Evolutionary conservation across 331 rosid species (phyloP).

Genomic region (Quercus phellos): DNA sequence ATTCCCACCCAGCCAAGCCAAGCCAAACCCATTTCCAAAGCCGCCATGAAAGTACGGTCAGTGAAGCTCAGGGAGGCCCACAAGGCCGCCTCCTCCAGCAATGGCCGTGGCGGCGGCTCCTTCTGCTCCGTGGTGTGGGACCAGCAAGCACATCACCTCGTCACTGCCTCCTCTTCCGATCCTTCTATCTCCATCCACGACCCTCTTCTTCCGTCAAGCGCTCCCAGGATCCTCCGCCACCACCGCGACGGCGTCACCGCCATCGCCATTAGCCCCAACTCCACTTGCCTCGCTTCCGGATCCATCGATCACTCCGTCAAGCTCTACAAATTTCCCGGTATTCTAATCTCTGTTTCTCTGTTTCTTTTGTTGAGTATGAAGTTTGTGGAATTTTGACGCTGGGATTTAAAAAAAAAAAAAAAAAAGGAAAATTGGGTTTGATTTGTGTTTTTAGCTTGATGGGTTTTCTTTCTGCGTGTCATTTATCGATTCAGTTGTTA

Average conservation of each 20-base stretch:
- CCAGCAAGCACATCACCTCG: constrained; percentile 60
- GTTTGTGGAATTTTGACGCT: neutral
- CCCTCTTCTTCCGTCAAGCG: constrained; percentile 51
- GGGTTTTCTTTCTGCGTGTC: neutral
- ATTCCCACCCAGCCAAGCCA: neutral
- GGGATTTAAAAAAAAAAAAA: neutral
- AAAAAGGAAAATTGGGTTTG: neutral
- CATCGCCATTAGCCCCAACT: constrained; percentile 83
- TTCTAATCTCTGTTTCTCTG: neutral
- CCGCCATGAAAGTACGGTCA: constrained; percentile 73
- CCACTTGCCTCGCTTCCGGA: constrained; percentile 95
- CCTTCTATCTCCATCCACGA: constrained; percentile 65
- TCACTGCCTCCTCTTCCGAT: constrained; percentile 74
- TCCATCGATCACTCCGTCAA: constrained; percentile 88
- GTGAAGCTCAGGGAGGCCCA: constrained; percentile 86
- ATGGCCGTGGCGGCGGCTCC: constrained; percentile 38
- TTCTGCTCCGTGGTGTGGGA: constrained; percentile 93
- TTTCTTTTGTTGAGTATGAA: neutral
- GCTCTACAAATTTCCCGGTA: constrained; percentile 96
- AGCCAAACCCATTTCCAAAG: neutral
- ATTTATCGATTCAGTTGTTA: neutral
- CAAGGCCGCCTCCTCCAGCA: constrained; percentile 21
- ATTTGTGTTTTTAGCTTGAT: neutral
- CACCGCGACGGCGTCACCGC: constrained; percentile 93
- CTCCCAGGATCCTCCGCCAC: constrained; percentile 75